phyloP scores from a whole-genome alignment of 352 stramenopile species.

The Pythium pyrilobum region DNA sequence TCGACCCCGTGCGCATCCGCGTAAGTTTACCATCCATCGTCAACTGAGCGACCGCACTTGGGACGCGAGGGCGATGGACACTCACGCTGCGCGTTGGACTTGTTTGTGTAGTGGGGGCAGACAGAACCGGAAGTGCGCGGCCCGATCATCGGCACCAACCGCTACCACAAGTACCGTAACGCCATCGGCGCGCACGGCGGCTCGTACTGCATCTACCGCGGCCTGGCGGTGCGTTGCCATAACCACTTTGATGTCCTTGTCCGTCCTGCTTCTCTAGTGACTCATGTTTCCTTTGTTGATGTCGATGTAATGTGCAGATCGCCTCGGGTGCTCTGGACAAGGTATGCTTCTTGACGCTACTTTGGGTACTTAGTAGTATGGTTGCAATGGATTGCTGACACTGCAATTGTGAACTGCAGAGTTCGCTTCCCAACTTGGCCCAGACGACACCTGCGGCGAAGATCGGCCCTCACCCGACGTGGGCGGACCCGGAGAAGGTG shows the following conservation, averaged over 20 bases:
- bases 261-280: not conserved
- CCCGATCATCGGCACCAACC: constrained; percentile 94
- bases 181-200: constrained; percentile 97
- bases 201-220: constrained; percentile 98
- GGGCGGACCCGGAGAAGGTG: constrained; percentile 93
- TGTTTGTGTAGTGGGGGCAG: constrained; percentile 85
- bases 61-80: too few relatives aligned
- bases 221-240: constrained; percentile 80
- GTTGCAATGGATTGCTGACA: too few relatives aligned
- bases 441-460: constrained; percentile 95
- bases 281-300: not conserved
- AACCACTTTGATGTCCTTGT: too few relatives aligned
- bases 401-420: too few relatives aligned
- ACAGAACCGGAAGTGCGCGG: constrained; percentile 87
- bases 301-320: constrained; percentile 23
- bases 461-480: constrained; percentile 95
- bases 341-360: too few relatives aligned
- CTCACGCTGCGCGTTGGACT: not conserved
- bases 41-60: not conserved
- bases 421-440: constrained; percentile 66
- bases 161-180: constrained; percentile 95
- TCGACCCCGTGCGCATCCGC: constrained; percentile 79
- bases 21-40: constrained; percentile 28
- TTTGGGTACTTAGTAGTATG: too few relatives aligned
- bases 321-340: constrained; percentile 72